Evolutionary conservation across 768 basidiomycete genomes (phyloP).

Genomic region (Trametes coccinea): DNA sequence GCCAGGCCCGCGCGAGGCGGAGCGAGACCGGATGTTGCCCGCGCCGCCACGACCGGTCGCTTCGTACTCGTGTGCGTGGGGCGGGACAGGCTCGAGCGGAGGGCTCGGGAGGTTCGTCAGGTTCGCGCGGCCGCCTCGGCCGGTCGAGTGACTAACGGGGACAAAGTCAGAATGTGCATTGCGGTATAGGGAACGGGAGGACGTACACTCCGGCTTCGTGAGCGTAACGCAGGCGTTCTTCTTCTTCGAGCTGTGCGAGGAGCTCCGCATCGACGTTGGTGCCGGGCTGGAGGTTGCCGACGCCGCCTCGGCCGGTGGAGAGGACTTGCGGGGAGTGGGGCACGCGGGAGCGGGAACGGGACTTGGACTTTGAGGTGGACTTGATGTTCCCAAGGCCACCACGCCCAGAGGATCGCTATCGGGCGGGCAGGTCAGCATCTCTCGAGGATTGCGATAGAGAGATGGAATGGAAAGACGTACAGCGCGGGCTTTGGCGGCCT

Average conservation of each 20-base stretch:
- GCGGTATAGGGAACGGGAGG: background rate
- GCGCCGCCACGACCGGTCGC: slow-evolving; percentile 60
- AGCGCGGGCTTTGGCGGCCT: slow-evolving; percentile 27
- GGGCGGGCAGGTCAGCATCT: slow-evolving; percentile 25
- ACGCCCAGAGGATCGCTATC: slow-evolving; percentile 65
- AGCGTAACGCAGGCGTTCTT: slow-evolving; percentile 26
- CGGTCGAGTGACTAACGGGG: slow-evolving; percentile 56
- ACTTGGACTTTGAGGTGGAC: slow-evolving; percentile 38
- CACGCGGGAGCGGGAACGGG: slow-evolving; percentile 43
- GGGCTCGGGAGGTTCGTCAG: slow-evolving; percentile 38
- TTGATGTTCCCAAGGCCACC: slow-evolving; percentile 90
- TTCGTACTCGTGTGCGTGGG: slow-evolving; percentile 32
- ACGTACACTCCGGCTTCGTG: slow-evolving; percentile 45
- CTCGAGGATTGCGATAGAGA: background rate
- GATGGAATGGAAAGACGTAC: slow-evolving; percentile 2
- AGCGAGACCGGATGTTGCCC: slow-evolving; percentile 53
- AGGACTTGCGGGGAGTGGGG: slow-evolving; percentile 33
- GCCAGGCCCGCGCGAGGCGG: slow-evolving; percentile 33
- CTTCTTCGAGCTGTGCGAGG: slow-evolving; percentile 39
- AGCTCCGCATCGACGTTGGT: slow-evolving; percentile 23
- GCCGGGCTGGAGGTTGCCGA: slow-evolving; percentile 53
- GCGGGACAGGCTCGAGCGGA: slow-evolving; percentile 17
- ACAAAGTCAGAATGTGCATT: no score
- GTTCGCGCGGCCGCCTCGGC: slow-evolving; percentile 70
- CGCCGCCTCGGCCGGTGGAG: slow-evolving; percentile 64